Percentiles rank a stretch among this genome's conserved stretches.
These are phyloP conservation scores for Cucumis cinereus DNA, from an alignment of 306 rosid species.

Conservation along the genomic window DNA sequence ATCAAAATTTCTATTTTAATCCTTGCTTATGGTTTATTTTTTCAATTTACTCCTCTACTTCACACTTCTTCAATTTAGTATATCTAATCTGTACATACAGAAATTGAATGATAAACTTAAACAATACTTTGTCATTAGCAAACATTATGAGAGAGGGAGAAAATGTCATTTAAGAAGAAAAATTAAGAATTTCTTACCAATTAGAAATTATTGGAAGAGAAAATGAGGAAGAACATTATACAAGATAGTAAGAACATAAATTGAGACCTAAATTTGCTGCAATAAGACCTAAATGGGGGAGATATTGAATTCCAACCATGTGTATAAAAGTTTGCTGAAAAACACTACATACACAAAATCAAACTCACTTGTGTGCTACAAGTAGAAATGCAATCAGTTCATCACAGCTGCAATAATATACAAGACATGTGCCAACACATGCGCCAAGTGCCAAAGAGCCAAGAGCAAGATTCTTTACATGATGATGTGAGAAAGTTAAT, in stretches of 20 bases:
- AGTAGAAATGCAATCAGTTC: constrained; percentile 3
- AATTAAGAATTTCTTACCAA: no score
- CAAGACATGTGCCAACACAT: background rate
- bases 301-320: background rate
- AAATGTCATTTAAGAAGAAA: no score
- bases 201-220: no score
- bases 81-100: no score
- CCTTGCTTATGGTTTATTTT: no score
- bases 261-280: background rate
- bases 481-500: background rate
- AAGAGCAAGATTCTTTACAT: constrained; percentile 5
- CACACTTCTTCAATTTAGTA: no score
- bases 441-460: background rate
- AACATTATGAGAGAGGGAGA: no score
- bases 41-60: background rate
- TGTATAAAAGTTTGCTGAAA: background rate
- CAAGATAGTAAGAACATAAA: background rate
- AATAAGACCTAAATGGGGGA: background rate
- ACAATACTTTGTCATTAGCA: background rate
- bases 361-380: background rate
- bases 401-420: constrained; percentile 1
- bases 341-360: background rate
- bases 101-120: no score
- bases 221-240: background rate
- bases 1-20: no score